phyloP scores from a whole-genome alignment of 768 basidiomycete species.

The Suillus tomentosus region DNA sequence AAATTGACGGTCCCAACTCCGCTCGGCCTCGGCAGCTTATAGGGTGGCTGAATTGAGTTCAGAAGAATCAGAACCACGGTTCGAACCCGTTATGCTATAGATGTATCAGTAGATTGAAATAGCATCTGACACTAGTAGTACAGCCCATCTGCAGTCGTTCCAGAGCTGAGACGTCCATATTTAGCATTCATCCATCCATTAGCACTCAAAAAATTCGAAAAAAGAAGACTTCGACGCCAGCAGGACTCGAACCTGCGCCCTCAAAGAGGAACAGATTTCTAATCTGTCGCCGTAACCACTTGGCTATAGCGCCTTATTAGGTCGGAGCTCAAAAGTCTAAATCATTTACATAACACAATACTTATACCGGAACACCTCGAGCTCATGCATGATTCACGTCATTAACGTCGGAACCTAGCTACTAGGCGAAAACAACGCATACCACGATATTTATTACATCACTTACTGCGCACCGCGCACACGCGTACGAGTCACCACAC shows the following conservation, averaged over 20 bases:
- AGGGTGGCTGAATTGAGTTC: no score
- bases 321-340: no score
- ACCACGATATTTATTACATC: conserved; percentile 7
- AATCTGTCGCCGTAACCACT: conserved; percentile 66
- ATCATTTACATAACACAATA: not conserved
- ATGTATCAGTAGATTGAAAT: no score
- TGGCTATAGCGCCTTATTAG: conserved; percentile 58
- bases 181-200: no score
- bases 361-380: no score
- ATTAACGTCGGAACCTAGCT: not conserved
- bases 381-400: not conserved
- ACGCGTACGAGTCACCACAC: not conserved
- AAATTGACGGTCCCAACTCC: no score
- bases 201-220: not conserved
- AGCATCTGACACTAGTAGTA: no score
- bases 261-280: conserved; percentile 35
- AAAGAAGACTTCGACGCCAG: conserved; percentile 36
- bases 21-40: no score
- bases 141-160: no score
- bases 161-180: no score
- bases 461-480: not conserved
- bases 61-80: no score
- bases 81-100: no score
- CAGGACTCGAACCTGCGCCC: conserved; percentile 49
- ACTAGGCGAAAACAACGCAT: not conserved